Evolutionary conservation across 345 rosid genomes (phyloP), one percentile per base, ranked within the genome.

Genomic region (Salix brachista): DNA sequence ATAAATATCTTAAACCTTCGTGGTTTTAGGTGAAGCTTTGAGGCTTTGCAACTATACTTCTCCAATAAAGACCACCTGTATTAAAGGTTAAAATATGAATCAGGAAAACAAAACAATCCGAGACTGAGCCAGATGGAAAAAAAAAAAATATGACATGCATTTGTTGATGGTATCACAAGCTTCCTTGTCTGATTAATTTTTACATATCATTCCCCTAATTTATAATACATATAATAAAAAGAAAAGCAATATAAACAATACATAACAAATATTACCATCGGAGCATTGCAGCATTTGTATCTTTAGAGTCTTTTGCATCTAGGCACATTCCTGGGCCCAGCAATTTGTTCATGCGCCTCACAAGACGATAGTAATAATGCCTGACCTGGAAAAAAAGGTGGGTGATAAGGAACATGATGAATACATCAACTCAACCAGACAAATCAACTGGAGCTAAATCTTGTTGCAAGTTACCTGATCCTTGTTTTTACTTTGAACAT

Each of bases 21-120:
- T 2, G 98, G 99, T 86, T 92, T 96, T 74, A 92, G 83, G 83
- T 94, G 99, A 87, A 96, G 98, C 86, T 96, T 96, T 78, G 99
- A 96, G 80, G 98, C 98, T 88, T 93, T 94, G 86, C 97, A 96
- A 82, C 97, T 94, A 82, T 96, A 91, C 82, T 94, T 96, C 84
- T 94, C 99, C 86, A 96, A 85, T 78, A 96, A 87, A 81, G 99
- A 92, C 98, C 99, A 96, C 99, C 99, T 96, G 86, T 67, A 83
- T 76, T 79, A 77, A 42, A 78, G n/a, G 64, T 79, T 42, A 61
- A 54, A 30, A 72, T 25, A 66, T 16, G 39, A 32, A 56, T 50
- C 65, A 64, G 56, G 48, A 75, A 61, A 69, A 65, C 1, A 72
- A 26, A 70, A 18, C 48, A 32, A 65, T 37, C 26, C 56, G 7